Conservation (phyloP, 352 stramenopile genomes). For the Globisporangium viniferum region DNA sequence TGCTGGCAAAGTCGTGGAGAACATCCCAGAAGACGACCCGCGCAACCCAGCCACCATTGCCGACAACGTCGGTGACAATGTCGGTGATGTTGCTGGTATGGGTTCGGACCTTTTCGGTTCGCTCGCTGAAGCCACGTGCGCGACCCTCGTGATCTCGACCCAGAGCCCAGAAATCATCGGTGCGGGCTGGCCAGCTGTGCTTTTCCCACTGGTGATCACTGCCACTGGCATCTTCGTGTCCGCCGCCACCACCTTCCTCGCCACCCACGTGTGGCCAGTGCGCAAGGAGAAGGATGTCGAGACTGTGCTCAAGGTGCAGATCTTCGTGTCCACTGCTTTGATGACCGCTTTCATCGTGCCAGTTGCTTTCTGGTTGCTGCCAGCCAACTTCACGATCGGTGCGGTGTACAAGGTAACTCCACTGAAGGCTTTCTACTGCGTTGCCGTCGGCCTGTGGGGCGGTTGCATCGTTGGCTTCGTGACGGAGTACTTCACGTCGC, state of each 20-base stretch:
- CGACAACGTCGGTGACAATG: slow-evolving; percentile 99
- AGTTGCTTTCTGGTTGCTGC: slow-evolving; percentile 90
- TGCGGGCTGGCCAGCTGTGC: slow-evolving; percentile 93
- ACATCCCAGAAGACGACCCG: slow-evolving; percentile 99
- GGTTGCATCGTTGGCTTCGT: slow-evolving; percentile 98
- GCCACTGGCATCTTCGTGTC: slow-evolving; percentile 97
- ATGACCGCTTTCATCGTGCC: slow-evolving; percentile 94
- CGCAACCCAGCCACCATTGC: slow-evolving; percentile 99
- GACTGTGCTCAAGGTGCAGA: slow-evolving; percentile 96
- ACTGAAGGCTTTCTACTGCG: slow-evolving; percentile 90
- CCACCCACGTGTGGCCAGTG: slow-evolving; percentile 95
- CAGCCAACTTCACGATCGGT: slow-evolving; percentile 87
- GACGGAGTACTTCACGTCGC: slow-evolving; percentile 99
- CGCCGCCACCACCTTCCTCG: slow-evolving; percentile 96
- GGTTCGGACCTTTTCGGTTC: slow-evolving; percentile 99
- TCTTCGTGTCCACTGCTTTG: slow-evolving; percentile 96
- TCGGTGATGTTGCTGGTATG: slow-evolving; percentile 99
- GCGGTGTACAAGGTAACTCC: slow-evolving; percentile 72
- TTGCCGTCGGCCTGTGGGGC: slow-evolving; percentile 94
- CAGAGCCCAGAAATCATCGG: slow-evolving; percentile 88
- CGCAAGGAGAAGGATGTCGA: slow-evolving; percentile 96
- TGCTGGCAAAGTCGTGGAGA: slow-evolving; percentile 98
- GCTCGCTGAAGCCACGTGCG: slow-evolving; percentile 98
- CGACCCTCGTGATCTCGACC: slow-evolving; percentile 96
- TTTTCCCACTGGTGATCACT: slow-evolving; percentile 97